Evolutionary conservation across 148 eudicot genomes (phyloP).

Genomic region (Amaranthus cruentus): DNA sequence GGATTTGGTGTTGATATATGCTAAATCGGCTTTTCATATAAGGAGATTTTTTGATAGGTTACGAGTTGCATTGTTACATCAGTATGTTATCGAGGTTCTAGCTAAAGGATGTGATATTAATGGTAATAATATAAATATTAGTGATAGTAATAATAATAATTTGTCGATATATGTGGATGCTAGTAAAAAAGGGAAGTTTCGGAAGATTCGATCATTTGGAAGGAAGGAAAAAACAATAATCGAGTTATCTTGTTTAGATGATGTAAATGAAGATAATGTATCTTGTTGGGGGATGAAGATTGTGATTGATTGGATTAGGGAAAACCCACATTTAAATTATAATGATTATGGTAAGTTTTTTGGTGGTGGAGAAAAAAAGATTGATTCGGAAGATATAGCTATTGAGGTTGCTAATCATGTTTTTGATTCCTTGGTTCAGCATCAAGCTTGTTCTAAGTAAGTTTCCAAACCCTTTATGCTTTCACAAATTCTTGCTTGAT

Average conservation of each 20-base stretch:
- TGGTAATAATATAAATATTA: background rate
- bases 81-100: conserved; percentile 13
- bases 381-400: background rate
- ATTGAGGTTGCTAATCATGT: background rate
- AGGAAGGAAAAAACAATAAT: background rate
- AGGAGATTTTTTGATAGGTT: conserved; percentile 24
- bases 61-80: conserved; percentile 5
- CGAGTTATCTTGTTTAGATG: conserved; percentile 14
- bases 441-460: background rate
- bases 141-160: background rate
- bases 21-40: conserved; percentile 22
- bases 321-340: conserved; percentile 2
- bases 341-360: background rate
- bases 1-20: conserved; percentile 6
- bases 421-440: background rate
- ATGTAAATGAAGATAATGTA: conserved; percentile 12
- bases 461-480: background rate
- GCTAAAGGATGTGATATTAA: background rate
- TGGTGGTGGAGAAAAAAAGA: background rate
- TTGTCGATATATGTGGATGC: background rate
- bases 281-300: conserved; percentile 29
- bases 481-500: too few relatives aligned
- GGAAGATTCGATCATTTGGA: background rate
- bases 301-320: conserved; percentile 3
- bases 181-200: background rate